A percentile compares a stretch with the other conserved stretches of the same genome.
These are phyloP conservation scores for Chrysanthemum makinoi DNA, from an alignment of 129 eudicot genomes.

Conservation along the genomic window DNA sequence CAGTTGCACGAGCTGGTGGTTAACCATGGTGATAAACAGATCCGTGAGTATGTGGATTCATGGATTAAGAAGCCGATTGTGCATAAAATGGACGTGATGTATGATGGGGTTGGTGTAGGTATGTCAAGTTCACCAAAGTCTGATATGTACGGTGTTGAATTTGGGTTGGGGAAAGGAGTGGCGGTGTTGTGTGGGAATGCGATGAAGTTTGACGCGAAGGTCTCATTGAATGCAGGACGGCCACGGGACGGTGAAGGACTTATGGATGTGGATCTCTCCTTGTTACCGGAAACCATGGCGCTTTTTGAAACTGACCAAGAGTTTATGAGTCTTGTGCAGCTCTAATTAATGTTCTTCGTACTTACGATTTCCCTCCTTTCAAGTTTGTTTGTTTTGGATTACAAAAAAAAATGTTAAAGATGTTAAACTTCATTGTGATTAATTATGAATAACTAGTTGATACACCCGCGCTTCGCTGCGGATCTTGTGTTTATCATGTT, in stretches of 20 bases:
- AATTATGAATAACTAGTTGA: slow-evolving; percentile 5
- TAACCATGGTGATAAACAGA: slow-evolving; percentile 15
- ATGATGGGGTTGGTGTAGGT: background rate
- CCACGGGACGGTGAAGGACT: slow-evolving; percentile 35
- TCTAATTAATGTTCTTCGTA: slow-evolving; percentile 11
- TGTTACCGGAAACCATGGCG: slow-evolving; percentile 34
- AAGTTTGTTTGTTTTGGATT: slow-evolving; percentile 16
- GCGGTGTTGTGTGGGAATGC: slow-evolving; percentile 19
- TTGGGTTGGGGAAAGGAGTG: slow-evolving; percentile 18
- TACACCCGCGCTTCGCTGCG: slow-evolving; percentile 8
- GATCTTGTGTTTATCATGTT: background rate
- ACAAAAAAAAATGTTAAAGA: slow-evolving; percentile 5
- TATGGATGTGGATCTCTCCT: slow-evolving; percentile 39
- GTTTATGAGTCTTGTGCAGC: slow-evolving; percentile 25
- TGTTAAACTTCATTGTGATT: slow-evolving; percentile 13
- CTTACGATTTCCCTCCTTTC: slow-evolving; percentile 11
- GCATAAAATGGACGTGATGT: background rate
- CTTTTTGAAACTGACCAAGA: slow-evolving; percentile 40
- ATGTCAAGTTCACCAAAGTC: slow-evolving; percentile 7
- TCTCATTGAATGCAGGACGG: slow-evolving; percentile 14
- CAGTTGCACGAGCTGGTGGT: slow-evolving; percentile 19
- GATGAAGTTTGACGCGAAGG: slow-evolving; percentile 20
- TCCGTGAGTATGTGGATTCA: background rate
- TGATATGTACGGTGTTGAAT: slow-evolving; percentile 10
- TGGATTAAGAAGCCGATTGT: slow-evolving; percentile 11